These are phyloP conservation scores for Claviceps monticola DNA, from an alignment of 2,329 filamentous ascomycete species.

Conservation along the genomic window DNA sequence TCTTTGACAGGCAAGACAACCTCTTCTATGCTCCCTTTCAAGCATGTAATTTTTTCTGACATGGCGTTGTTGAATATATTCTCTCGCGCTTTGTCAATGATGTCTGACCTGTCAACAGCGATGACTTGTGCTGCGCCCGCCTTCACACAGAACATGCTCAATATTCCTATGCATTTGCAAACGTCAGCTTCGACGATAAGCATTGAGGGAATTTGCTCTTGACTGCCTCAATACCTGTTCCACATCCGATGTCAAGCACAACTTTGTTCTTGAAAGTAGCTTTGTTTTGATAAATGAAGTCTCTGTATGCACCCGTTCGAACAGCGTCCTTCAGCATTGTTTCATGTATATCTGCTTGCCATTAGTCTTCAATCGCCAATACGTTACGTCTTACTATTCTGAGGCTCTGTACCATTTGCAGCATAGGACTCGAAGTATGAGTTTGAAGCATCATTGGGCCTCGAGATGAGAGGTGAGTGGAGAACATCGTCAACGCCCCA, in stretches of 20 bases:
- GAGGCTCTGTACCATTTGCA: constrained; percentile 35
- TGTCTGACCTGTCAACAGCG: constrained; percentile 83
- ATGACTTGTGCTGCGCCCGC: constrained; percentile 78
- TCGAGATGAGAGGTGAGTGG: background rate
- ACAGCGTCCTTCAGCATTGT: constrained; percentile 88
- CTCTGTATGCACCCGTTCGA: constrained; percentile 81
- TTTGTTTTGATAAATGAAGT: constrained; percentile 91
- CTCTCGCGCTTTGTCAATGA: constrained; percentile 74
- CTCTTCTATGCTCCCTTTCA: constrained; percentile 81
- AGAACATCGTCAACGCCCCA: constrained; percentile 38
- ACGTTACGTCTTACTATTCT: background rate
- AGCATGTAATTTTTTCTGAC: constrained; percentile 57
- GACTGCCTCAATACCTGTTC: constrained; percentile 35
- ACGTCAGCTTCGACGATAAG: background rate
- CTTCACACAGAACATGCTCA: constrained; percentile 89
- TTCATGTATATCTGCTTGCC: constrained; percentile 64
- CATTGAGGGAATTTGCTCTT: background rate
- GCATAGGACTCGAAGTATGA: constrained; percentile 50
- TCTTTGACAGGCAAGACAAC: constrained; percentile 61
- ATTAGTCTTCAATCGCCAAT: background rate
- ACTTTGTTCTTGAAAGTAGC: constrained; percentile 73
- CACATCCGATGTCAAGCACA: constrained; percentile 84
- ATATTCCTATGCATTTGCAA: constrained; percentile 44
- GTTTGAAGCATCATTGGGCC: constrained; percentile 20
- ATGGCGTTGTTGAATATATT: constrained; percentile 75